These are phyloP conservation scores for Pythium diclinum DNA, from an alignment of 352 stramenopile species.

Conservation along the genomic window DNA sequence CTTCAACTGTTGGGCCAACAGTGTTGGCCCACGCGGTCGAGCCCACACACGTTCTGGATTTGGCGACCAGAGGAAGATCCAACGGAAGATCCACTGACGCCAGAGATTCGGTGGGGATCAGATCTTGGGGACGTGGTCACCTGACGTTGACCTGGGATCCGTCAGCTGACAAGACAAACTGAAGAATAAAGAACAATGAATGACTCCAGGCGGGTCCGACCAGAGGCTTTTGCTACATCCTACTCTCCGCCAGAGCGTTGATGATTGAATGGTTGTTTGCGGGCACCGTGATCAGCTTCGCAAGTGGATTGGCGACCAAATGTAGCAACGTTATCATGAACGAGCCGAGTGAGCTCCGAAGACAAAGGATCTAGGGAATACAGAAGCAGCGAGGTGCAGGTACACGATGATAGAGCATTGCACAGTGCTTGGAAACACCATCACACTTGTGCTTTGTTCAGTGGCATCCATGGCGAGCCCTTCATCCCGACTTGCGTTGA, in stretches of 20 bases:
- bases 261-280: neutral
- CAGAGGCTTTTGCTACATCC: neutral
- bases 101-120: slow-evolving; percentile 1
- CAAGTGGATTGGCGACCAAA: neutral
- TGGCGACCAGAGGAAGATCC: neutral
- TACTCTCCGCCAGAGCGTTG: neutral
- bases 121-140: neutral
- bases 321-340: no score
- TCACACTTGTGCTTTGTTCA: no score
- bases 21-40: neutral
- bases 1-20: neutral
- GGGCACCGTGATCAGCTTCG: neutral
- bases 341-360: no score
- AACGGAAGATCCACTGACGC: neutral
- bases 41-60: neutral
- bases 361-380: no score
- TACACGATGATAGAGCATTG: no score
- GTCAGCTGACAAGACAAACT: neutral
- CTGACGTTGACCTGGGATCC: neutral
- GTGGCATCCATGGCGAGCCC: no score
- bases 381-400: no score
- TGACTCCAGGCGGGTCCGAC: neutral
- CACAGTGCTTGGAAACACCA: no score
- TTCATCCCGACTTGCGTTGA: no score
- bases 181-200: neutral